Evolutionary conservation across 495 filamentous ascomycete genomes (phyloP), one percentile per base, ranked within the genome.

Genomic region (Sabuloglossum arenarium): DNA sequence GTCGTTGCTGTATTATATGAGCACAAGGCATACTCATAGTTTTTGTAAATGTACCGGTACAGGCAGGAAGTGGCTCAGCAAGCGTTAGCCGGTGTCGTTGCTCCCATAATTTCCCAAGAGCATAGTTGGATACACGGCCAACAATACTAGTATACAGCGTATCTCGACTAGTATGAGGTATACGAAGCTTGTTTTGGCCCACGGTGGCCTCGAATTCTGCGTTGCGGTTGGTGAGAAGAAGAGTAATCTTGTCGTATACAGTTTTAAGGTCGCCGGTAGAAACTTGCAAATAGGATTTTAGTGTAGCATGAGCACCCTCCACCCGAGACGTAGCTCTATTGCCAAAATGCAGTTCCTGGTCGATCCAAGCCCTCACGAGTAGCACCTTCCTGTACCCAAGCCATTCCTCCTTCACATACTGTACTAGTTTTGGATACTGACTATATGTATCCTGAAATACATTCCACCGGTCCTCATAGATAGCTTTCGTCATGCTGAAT

Each of bases 241-340:
- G 29, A n/a, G 24, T 55, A 10, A 55, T 21, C 31, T 23, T 27
- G 19, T 55, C 53, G 16, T 39, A 43, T 25, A 55, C 53, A 3
- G 16, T 45, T n/a, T 39, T 32, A 11, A 55, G 28, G 19, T 55
- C 53, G 6, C 53, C 53, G 11, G 53, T 55, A 19, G 53, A 55
- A n/a, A 55, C 53, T n/a, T 55, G 53, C 11, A 55, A 29, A 39
- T 55, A 39, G 24, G 12, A 19, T 21, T 55, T 55, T 14, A 55
- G n/a, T 16, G 53, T 55, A 24, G 10, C 24, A 42, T 55, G 53
- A 32, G 23, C 12, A 32, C 31, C 53, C 39, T 55, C 53, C 11
- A 55, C 53, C 16, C 53, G 14, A 32, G 53, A 55, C 24, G 53
- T 39, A 4, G 53, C 21, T 14, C 21, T 16, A 23, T 55, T n/a